Base-by-base conservation (phyloP, 176 grass and related monocot species). In the Carex scoparia region DNA sequence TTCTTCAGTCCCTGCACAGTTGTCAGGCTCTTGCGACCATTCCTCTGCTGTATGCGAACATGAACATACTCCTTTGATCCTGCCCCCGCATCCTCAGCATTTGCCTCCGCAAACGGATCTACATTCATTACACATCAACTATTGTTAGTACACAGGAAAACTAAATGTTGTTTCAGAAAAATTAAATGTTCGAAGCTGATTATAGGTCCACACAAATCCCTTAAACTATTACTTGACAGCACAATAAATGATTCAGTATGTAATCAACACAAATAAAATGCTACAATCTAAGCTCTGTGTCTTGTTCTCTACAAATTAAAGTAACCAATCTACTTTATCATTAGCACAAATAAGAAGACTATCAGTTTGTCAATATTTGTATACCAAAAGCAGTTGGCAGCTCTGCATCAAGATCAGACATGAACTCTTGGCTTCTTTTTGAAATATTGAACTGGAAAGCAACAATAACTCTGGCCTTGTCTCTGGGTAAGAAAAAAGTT, bases 91-190 rank as follows among this genome's bases (percentile, higher is more conserved):
- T 88, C 86, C 58, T 80, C 85, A 69, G 79, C 91, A 57, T 79
- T 61, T 84, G 85, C 92, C 87, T 94, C 89, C 2, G 92, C 87
- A 87, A 94, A 87, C 13, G 92, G 87, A 82, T 94, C 87, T 86
- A 86, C 9, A 16, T 18, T 6, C 28, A 58, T 57, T 6, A 79
- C 6, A 18, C 6, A 79, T 63, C 61, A 16, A 55, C 46, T 55
- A 58, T 79, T 5, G 23, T 79, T 58, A 79, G 28, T 10, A 58
- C 15, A 71, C 2, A 13, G 72, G 37, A 31, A 79, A 78, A 57
- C 0, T 79, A 79, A 58, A 55, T 32, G 5, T 35, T 16, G 9
- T 57, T 58, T 33, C 2, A 58, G 54, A 5, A 49, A 49, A 74
- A n/a, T 0, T 23, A 23, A 23, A 23, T 19, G 60, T 62, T 56